These are phyloP conservation scores for Suhomyces anneliseae DNA, from an alignment of 1,139 yeast species.

Conservation along the genomic window DNA sequence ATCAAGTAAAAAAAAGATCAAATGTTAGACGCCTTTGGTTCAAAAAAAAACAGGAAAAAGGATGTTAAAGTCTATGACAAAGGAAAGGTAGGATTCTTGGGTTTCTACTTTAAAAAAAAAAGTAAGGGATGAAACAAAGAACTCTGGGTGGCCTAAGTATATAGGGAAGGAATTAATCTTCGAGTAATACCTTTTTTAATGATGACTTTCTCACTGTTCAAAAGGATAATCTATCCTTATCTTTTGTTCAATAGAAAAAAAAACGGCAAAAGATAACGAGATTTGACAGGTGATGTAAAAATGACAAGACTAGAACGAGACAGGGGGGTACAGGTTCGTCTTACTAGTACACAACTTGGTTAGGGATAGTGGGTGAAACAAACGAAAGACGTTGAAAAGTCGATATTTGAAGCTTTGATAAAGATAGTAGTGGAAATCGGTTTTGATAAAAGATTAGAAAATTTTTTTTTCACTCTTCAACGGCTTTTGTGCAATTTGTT, in stretches of 20 bases:
- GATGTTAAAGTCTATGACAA: too few relatives aligned
- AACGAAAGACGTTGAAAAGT: slow-evolving; percentile 3
- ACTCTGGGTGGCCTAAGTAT: too few relatives aligned
- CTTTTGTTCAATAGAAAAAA: too few relatives aligned
- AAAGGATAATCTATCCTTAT: too few relatives aligned
- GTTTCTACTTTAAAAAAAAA: too few relatives aligned
- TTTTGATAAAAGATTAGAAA: slow-evolving; percentile 11
- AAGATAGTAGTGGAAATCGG: slow-evolving; percentile 8
- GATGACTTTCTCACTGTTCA: too few relatives aligned
- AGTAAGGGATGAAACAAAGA: too few relatives aligned
- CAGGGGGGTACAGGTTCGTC: not conserved
- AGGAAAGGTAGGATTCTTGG: too few relatives aligned
- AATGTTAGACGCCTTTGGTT: not conserved
- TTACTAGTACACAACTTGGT: not conserved
- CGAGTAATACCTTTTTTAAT: too few relatives aligned
- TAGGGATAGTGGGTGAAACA: not conserved
- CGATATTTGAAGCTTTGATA: not conserved
- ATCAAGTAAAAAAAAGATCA: not conserved
- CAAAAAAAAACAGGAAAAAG: too few relatives aligned
- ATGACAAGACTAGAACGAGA: not conserved
- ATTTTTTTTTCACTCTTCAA: slow-evolving; percentile 8
- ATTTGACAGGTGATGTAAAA: not conserved
- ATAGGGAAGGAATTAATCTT: too few relatives aligned
- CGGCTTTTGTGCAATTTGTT: slow-evolving; percentile 11
- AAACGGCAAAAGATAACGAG: not conserved